Percentiles rank a stretch among this genome's conserved stretches.
phyloP scores from a whole-genome alignment of 768 basidiomycete species.

The Lentinula raphanica region DNA sequence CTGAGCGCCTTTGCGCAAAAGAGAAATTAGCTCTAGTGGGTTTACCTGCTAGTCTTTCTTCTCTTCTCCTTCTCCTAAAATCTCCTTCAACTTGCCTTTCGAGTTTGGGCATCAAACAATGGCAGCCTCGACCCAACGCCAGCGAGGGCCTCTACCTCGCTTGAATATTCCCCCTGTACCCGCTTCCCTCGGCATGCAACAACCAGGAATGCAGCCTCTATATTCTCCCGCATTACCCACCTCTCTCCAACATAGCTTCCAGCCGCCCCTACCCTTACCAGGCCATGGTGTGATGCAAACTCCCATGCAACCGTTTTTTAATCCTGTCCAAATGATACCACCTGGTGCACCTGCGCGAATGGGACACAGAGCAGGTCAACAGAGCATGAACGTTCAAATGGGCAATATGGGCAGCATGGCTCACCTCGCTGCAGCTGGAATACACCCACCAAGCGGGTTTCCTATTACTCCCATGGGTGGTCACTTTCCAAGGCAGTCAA shows the following conservation, averaged over 20 bases:
- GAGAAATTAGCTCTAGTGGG: conserved; percentile 4
- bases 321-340: conserved; percentile 38
- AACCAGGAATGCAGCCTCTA: conserved; percentile 44
- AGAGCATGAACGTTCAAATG: conserved; percentile 28
- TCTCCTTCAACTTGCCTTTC: background rate
- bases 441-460: conserved; percentile 49
- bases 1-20: background rate
- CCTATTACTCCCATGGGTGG: conserved; percentile 59
- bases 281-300: conserved; percentile 50
- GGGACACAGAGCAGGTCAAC: conserved; percentile 40
- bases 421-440: conserved; percentile 56
- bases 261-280: conserved; percentile 45
- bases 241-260: conserved; percentile 51
- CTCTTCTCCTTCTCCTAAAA: background rate
- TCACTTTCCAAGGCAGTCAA: conserved; percentile 48
- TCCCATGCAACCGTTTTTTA: conserved; percentile 65
- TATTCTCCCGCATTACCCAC: conserved; percentile 67
- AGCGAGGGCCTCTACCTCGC: conserved; percentile 41
- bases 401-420: conserved; percentile 45
- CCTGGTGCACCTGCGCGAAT: conserved; percentile 50
- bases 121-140: conserved; percentile 4
- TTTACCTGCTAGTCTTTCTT: background rate
- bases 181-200: conserved; percentile 41
- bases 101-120: background rate
- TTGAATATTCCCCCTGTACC: conserved; percentile 51